Percentiles rank a stretch among this genome's conserved stretches.
phyloP scores from a whole-genome alignment of 2,329 filamentous ascomycete species.

The Apiospora arundinis region DNA sequence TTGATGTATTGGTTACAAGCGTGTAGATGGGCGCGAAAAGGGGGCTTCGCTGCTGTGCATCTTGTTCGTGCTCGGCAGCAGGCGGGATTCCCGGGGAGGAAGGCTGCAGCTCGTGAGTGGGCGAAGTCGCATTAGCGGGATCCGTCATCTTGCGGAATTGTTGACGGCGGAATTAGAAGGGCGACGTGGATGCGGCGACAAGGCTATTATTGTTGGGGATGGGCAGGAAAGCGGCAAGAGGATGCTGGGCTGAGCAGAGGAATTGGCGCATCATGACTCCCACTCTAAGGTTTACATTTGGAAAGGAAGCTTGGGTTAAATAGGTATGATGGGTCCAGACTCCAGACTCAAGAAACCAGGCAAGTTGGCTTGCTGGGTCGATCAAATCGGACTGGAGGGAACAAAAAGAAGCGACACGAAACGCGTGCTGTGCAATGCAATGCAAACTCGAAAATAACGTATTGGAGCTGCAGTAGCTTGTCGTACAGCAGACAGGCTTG shows the following conservation, averaged over 20 bases:
- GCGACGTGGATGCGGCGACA: conserved; percentile 13
- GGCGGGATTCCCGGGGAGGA: conserved; percentile 1
- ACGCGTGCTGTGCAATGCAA: conserved; percentile 16
- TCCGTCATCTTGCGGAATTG: conserved; percentile 22
- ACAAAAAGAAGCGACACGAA: conserved; percentile 10
- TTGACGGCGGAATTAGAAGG: neutral
- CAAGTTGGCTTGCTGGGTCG: neutral
- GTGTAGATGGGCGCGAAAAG: conserved; percentile 84
- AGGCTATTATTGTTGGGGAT: neutral
- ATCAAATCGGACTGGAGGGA: conserved; percentile 14
- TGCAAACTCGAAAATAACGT: neutral
- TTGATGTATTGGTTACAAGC: conserved; percentile 77
- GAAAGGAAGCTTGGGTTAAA: conserved; percentile 2
- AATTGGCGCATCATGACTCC: conserved; percentile 22
- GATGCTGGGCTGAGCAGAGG: conserved; percentile 20
- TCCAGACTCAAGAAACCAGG: neutral
- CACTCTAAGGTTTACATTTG: conserved; percentile 17
- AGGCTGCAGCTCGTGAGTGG: conserved; percentile 14
- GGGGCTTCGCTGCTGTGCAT: conserved; percentile 37
- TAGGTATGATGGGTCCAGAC: conserved; percentile 1
- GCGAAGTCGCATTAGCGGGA: conserved; percentile 16
- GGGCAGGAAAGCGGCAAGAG: conserved; percentile 20
- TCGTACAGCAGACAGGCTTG: neutral
- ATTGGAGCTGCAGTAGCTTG: conserved; percentile 9
- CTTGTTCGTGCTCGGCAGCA: conserved; percentile 23